These are phyloP conservation scores for Marasmius oreades DNA, from an alignment of 1,284 basidiomycete species.

Conservation along the genomic window DNA sequence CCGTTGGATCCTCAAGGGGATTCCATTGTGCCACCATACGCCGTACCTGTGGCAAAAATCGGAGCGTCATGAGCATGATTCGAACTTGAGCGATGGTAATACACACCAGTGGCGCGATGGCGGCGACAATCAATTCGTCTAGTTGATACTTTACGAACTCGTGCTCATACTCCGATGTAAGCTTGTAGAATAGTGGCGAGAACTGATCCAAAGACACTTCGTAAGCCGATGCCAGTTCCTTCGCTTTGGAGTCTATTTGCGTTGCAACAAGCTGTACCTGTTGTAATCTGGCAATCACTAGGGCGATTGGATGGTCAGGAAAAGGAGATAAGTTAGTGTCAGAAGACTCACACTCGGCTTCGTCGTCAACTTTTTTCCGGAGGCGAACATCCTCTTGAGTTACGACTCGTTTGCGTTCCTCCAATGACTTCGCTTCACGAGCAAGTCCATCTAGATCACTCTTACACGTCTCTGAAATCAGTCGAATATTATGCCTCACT, in stretches of 20 bases:
- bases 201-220: constrained; percentile 72
- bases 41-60: constrained; percentile 39
- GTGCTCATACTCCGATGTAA: constrained; percentile 66
- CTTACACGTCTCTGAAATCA: constrained; percentile 82
- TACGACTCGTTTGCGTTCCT: constrained; percentile 76
- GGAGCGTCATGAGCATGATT: constrained; percentile 1
- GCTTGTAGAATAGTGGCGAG: constrained; percentile 64
- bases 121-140: constrained; percentile 91
- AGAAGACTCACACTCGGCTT: constrained; percentile 63
- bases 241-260: constrained; percentile 63
- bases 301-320: constrained; percentile 5
- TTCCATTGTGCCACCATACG: constrained; percentile 68
- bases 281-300: constrained; percentile 76
- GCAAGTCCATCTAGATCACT: constrained; percentile 85
- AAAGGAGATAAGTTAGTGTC: constrained; percentile 13
- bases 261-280: constrained; percentile 71
- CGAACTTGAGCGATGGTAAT: not conserved
- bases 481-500: constrained; percentile 89
- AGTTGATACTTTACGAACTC: constrained; percentile 81
- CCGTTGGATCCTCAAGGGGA: constrained; percentile 65
- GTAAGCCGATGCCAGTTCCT: constrained; percentile 57
- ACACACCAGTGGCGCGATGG: constrained; percentile 76
- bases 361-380: constrained; percentile 63
- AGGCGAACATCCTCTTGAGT: constrained; percentile 69
- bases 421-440: constrained; percentile 81